These are phyloP conservation scores for Ceratocystis eucalypticola DNA, from an alignment of 2,329 filamentous ascomycete species.

Conservation along the genomic window DNA sequence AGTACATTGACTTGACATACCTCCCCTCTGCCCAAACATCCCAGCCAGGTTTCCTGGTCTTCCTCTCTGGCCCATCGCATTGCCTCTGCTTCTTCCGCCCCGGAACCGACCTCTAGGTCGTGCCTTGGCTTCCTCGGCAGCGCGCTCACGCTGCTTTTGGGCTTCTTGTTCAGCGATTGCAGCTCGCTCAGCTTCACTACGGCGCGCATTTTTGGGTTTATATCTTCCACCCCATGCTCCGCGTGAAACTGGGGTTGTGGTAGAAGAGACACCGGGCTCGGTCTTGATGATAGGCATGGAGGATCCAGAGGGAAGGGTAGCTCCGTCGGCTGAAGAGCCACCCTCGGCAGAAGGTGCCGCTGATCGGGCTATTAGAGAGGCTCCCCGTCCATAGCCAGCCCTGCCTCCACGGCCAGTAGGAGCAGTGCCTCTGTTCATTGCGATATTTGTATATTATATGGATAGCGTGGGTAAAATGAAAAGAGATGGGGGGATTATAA, in stretches of 20 bases:
- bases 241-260: constrained; percentile 5
- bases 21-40: constrained; percentile 21
- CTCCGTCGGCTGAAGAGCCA: neutral
- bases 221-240: constrained; percentile 30
- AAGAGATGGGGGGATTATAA: no score
- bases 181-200: constrained; percentile 39
- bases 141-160: constrained; percentile 31
- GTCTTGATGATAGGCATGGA: constrained; percentile 12
- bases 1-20: constrained; percentile 21
- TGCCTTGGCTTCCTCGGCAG: constrained; percentile 30
- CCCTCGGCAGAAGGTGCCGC: constrained; percentile 1
- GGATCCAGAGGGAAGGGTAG: neutral
- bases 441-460: neutral
- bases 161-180: constrained; percentile 33
- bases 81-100: constrained; percentile 33
- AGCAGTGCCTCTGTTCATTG: constrained; percentile 11
- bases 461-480: neutral
- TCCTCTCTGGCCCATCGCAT: constrained; percentile 32
- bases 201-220: constrained; percentile 35
- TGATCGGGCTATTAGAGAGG: constrained; percentile 14
- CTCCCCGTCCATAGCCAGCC: constrained; percentile 15
- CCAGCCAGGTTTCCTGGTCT: constrained; percentile 25
- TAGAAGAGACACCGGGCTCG: constrained; percentile 3
- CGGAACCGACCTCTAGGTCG: constrained; percentile 30
- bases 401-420: constrained; percentile 12